Evolutionary conservation across 2,329 filamentous ascomycete genomes (phyloP), one percentile per base, ranked within the genome.

Genomic region (Calonectria multiphialidica): DNA sequence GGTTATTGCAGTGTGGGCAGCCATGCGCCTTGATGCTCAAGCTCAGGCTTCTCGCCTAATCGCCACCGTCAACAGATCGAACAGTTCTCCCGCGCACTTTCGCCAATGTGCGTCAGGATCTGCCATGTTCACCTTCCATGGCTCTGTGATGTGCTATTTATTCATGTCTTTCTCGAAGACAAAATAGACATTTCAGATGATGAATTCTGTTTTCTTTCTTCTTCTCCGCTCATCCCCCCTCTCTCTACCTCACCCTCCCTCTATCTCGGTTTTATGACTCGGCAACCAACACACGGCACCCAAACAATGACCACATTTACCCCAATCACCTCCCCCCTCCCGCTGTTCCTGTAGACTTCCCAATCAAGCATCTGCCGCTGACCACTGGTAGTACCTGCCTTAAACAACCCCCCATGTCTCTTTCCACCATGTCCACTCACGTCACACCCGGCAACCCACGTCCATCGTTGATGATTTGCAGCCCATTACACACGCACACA

Each of bases 381-480:
- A 8, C 28, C 8, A 30, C 28, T 30, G 23, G 53, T 25, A 62
- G 57, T 62, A 62, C 57, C 57, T 62, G 57, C 57, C 57, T 62
- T 62, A 62, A 45, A 62, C 57, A 62, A 45, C 57, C 57, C 53
- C 57, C 57, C 57, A 62, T 62, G 57, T 62, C 57, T 45, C 57
- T 45, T 62, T 23, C 53, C 37, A 44, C 53, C 44, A 25, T 50
- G 35, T 33, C 62, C 44, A 66, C 44, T 55, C 53, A 62, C 53
- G 50, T 59, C 67, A 66, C 49, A 47, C 65, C 68, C 49, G 42
- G 44, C 23, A 62, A 42, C 53, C 53, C 68, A 63, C 63, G 69
- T 67, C 47, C 49, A 30, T 47, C 49, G 18, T 40, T 53, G 37
- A 47, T 71, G 68, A 70, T 70, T 70, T 66, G 61, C 68, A 59